Conservation (phyloP, 495 filamentous ascomycete species). For the Podospora pseudopauciseta region DNA sequence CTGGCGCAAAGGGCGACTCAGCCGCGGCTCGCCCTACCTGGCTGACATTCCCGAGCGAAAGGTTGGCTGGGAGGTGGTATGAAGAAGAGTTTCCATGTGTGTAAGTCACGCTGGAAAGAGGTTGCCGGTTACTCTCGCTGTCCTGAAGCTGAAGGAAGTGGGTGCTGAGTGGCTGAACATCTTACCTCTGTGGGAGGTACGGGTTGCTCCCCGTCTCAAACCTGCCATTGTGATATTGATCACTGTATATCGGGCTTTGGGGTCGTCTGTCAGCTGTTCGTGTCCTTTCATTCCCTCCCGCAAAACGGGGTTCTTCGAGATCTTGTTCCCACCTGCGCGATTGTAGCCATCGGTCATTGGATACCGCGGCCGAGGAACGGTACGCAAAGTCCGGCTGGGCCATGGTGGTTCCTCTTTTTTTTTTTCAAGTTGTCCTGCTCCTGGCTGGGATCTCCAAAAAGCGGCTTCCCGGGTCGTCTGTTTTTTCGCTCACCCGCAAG, state of each 20-base stretch:
- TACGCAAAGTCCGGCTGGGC: constrained; percentile 44
- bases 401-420: constrained; percentile 28
- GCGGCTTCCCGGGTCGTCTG: constrained; percentile 7
- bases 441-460: constrained; percentile 17
- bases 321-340: constrained; percentile 47
- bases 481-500: constrained; percentile 6
- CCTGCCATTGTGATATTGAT: constrained; percentile 30
- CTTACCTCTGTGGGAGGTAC: constrained; percentile 48
- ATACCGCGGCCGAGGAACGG: constrained; percentile 35
- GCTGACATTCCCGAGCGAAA: constrained; percentile 18
- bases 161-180: constrained; percentile 23
- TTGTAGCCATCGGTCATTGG: constrained; percentile 45
- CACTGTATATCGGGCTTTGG: constrained; percentile 43
- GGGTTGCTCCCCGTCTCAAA: constrained; percentile 37
- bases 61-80: constrained; percentile 35
- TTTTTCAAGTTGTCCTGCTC: constrained; percentile 13
- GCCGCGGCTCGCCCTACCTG: constrained; percentile 27
- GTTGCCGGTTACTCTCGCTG: constrained; percentile 40
- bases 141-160: constrained; percentile 27
- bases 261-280: constrained; percentile 33
- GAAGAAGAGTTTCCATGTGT: constrained; percentile 36
- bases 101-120: constrained; percentile 40
- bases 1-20: constrained; percentile 34
- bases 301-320: constrained; percentile 22
- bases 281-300: constrained; percentile 18